These are phyloP conservation scores for Trichomonascaceae sp. DNA, from an alignment of 1,139 yeast genomes.

Conservation along the genomic window DNA sequence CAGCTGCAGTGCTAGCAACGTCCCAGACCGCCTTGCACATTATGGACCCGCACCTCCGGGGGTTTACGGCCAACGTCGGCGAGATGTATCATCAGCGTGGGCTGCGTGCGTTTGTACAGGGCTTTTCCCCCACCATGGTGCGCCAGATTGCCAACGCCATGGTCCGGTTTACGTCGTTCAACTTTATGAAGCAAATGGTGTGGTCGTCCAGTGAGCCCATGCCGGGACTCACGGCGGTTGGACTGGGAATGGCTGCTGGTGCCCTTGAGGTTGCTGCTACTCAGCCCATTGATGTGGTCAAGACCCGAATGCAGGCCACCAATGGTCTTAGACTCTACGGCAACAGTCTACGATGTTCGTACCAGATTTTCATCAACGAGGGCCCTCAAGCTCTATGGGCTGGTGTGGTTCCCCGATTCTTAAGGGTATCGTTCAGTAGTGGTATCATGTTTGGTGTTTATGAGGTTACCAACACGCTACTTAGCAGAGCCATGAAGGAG, in stretches of 20 bases:
- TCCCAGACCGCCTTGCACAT: constrained; percentile 3
- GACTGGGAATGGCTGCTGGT: constrained; percentile 32
- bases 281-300: constrained; percentile 84
- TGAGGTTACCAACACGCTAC: constrained; percentile 15
- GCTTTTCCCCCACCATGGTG: constrained; percentile 62
- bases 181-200: constrained; percentile 49
- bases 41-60: constrained; percentile 13
- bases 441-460: constrained; percentile 65
- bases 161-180: constrained; percentile 76
- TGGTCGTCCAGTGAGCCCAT: constrained; percentile 26
- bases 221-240: constrained; percentile 12
- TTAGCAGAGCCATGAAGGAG: constrained; percentile 34
- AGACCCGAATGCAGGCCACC: constrained; percentile 77
- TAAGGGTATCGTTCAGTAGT: constrained; percentile 69
- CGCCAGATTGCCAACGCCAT: constrained; percentile 72
- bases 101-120: constrained; percentile 63
- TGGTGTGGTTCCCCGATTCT: constrained; percentile 69
- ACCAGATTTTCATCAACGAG: constrained; percentile 46
- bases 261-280: constrained; percentile 63
- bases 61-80: constrained; percentile 16
- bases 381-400: constrained; percentile 63
- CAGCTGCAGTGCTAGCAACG: constrained; percentile 6
- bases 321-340: constrained; percentile 46
- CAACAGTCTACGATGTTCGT: constrained; percentile 58
- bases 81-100: constrained; percentile 69